Percentiles rank a stretch among this genome's conserved stretches.
These are phyloP conservation scores for Gloeostereum incarnatum DNA, from an alignment of 768 basidiomycete species.

Conservation along the genomic window DNA sequence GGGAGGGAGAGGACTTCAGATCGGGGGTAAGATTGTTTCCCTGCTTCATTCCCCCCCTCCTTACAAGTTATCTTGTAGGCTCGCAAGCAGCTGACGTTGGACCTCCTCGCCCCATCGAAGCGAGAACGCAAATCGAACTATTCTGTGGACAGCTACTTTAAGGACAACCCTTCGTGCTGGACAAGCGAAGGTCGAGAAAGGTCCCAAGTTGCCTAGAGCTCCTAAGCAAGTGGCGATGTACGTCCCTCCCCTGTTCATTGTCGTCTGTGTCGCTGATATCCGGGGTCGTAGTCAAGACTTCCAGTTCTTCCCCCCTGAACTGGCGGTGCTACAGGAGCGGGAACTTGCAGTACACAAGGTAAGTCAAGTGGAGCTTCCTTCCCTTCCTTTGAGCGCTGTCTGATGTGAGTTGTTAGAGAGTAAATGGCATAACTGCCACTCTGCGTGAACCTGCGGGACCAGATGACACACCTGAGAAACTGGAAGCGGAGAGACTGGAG, in stretches of 20 bases:
- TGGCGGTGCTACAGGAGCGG: conserved; percentile 77
- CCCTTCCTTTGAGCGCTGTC: conserved; percentile 3
- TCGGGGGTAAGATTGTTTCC: conserved; percentile 40
- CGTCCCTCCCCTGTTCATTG: conserved; percentile 17
- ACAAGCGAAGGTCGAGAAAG: conserved; percentile 71
- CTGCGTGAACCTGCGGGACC: conserved; percentile 56
- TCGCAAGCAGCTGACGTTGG: conserved; percentile 65
- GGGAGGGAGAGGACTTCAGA: conserved; percentile 94
- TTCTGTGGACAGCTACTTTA: conserved; percentile 93
- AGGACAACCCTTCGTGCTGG: conserved; percentile 81
- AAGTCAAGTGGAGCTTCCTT: no score
- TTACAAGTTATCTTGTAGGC: conserved; percentile 17
- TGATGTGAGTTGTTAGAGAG: conserved; percentile 26
- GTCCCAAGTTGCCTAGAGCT: conserved; percentile 72
- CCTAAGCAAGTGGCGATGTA: conserved; percentile 85
- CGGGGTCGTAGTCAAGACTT: conserved; percentile 97
- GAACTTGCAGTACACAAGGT: conserved; percentile 81
- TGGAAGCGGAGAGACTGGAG: conserved; percentile 69
- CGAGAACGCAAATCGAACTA: conserved; percentile 92
- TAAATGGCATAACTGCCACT: conserved; percentile 59
- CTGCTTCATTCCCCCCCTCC: background rate
- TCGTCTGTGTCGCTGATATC: conserved; percentile 4
- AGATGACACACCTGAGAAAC: conserved; percentile 73
- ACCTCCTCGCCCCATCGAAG: conserved; percentile 82
- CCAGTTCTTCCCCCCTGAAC: conserved; percentile 86